Evolutionary conservation across 2,329 filamentous ascomycete genomes (phyloP), one percentile per base, ranked within the genome.

Genomic region (Fusarium hainanense): DNA sequence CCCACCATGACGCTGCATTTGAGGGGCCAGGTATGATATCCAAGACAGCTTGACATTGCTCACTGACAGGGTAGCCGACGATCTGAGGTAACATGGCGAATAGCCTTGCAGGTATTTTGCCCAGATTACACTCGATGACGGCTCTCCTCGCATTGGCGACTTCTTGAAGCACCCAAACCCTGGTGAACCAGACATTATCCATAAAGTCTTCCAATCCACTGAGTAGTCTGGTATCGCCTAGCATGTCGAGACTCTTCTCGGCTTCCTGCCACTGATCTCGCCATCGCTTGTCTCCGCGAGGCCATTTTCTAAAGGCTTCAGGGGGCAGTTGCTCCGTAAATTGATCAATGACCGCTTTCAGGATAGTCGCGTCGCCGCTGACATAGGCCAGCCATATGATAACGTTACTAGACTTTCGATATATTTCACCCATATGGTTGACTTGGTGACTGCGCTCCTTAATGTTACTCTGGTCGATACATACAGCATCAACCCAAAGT

Each of bases 111-210:
- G 42, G 4, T 1, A 65, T 44, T 0, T 23, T 40, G 4, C 61
- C 56, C 1, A n/a, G 7, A 16, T 44, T 46, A 8, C 37, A 66
- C 1, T 43, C 4, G 2, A 70, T 11, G 2, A 13, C 1, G 0
- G 50, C 28, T 0, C 14, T n/a, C 7, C 18, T 63, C 1, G 67
- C 67, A 1, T 58, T 70, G 0, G 66, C 62, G 2, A 65, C 61
- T 9, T 71, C 69, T 2, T 71, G 68, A 1, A 71, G 1, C 0
- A 71, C 28, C 69, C 65, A 71, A 0, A 69, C 61, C 8, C 69
- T 63, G 1, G 13, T 46, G 16, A 71, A 71, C 69, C 69, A 71
- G 0, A 54, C 7, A 1, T 16, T 43, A 0, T 1, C 1, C 14
- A 60, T 23, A 3, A 71, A 18, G 0, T 21, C 21, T 21, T 21